Evolutionary conservation across 2,329 filamentous ascomycete species (phyloP).

Genomic region (Diaporthe vexans): DNA sequence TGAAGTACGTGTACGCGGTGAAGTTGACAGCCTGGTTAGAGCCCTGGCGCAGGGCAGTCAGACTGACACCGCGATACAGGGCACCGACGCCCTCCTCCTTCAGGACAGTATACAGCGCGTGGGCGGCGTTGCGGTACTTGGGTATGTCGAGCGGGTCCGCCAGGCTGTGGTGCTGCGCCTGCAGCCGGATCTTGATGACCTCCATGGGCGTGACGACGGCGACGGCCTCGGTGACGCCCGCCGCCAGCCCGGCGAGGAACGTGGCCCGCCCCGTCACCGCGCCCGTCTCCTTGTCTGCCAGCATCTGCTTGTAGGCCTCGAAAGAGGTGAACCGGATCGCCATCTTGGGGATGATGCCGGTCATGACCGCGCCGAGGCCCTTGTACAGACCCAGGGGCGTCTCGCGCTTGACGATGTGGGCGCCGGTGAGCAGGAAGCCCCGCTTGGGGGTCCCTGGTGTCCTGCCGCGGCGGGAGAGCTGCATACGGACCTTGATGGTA

Average conservation of each 20-base stretch:
- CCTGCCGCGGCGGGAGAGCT: slow-evolving; percentile 89
- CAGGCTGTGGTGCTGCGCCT: slow-evolving; percentile 98
- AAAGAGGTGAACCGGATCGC: slow-evolving; percentile 98
- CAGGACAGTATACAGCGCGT: slow-evolving; percentile 86
- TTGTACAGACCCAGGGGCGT: slow-evolving; percentile 96
- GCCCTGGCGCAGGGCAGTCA: slow-evolving; percentile 94
- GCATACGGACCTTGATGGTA: slow-evolving; percentile 99
- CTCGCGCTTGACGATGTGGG: slow-evolving; percentile 89
- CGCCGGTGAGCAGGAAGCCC: slow-evolving; percentile 89
- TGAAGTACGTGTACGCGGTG: slow-evolving; percentile 96
- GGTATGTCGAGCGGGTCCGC: slow-evolving; percentile 95
- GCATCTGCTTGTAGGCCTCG: slow-evolving; percentile 90
- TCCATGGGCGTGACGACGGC: slow-evolving; percentile 98
- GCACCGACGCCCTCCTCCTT: slow-evolving; percentile 91
- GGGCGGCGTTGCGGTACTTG: slow-evolving; percentile 96
- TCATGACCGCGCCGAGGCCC: slow-evolving; percentile 95
- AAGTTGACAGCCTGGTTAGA: slow-evolving; percentile 99
- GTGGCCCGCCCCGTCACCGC: slow-evolving; percentile 79
- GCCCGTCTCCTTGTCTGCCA: slow-evolving; percentile 78
- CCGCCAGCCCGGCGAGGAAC: slow-evolving; percentile 81
- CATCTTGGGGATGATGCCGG: slow-evolving; percentile 99
- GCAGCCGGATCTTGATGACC: slow-evolving; percentile 97
- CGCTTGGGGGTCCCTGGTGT: slow-evolving; percentile 87
- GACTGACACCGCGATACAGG: slow-evolving; percentile 91
- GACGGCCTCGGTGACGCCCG: slow-evolving; percentile 96